Base-by-base conservation (phyloP, 257 asterid species). In the Echites panduratus region DNA sequence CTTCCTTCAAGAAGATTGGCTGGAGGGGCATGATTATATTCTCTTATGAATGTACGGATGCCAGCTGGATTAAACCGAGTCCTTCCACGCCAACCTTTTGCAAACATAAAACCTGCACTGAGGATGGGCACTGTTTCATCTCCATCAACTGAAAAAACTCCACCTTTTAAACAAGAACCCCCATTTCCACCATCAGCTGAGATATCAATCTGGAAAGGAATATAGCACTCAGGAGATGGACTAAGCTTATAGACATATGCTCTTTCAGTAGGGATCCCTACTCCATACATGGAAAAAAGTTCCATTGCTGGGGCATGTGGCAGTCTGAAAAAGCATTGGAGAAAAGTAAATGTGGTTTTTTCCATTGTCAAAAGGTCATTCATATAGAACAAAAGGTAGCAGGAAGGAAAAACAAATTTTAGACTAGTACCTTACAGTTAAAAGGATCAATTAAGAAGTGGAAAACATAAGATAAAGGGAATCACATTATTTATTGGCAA, bases 61-160 rank as follows among this genome's bases (percentile, higher is more conserved):
- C 97, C 97, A 1, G 94, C 85, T n/a, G 97, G 97, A 81, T 91
- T 91, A 74, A 91, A 91, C 53, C 94, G 78, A 20, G 96, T 91
- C 73, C 86, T 87, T 44, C 94, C 96, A 20, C 92, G 82, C 97
- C 97, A 91, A 17, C 81, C 91, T 83, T 86, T 91, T 26, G 93
- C 91, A 70, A 80, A 81, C 90, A 89, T 89, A 71, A 78, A 91
- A 52, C 97, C 97, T 19, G 96, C 90, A 73, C 97, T 91, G 41
- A 91, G 79, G 68, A 82, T 84, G 9, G 97, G 97, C 32, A 91
- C 96, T 0, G 94, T 91, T 77, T 89, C 97, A 52, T 91, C 97
- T 70, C 97, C 97, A 75, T 91, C 94, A 9, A 80, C 88, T 29
- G 88, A 85, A 73, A 77, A 86, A 5, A 91, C 94, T n/a, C 97